Evolutionary conservation across 768 basidiomycete genomes (phyloP), one percentile per base, ranked within the genome.

Genomic region (Xerocomellus chrysenteron): DNA sequence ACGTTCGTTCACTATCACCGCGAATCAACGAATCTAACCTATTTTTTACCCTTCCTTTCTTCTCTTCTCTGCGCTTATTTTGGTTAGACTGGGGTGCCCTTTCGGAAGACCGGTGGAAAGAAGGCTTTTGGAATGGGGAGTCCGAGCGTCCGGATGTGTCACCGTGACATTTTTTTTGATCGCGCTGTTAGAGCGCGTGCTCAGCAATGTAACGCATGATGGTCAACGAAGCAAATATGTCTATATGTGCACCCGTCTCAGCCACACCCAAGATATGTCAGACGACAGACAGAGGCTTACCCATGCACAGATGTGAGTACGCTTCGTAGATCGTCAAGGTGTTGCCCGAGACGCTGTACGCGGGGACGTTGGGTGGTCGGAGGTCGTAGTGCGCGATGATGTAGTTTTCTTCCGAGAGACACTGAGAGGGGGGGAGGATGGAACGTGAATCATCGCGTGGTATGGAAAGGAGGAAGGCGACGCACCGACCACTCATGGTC

Each of bases 401-500:
- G 46, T 75, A 73, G 65, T 83, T 79, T 36, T 82, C 81, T 36
- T 76, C 75, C 47, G 76, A 75, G 43, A 81, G 75, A 58, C 85
- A 87, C 86, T 88, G 59, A 7, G 14, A 30, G 32, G 28, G 50
- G 1, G 24, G 10, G 40, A n/a, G 10, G 40, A n/a, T 2, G 8
- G 36, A 26, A 30, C 33, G 51, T 37, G 37, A 41, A 35, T 49
- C 50, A 36, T 48, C 41, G 37, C 61, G 47, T 55, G 60, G 44
- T n/a, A 36, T 19, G 7, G 3, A 41, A 6, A 35, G 39, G 56
- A 24, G 52, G 14, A 55, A 14, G 49, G 43, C n/a, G 21, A 79
- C 88, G 67, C 68, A 90, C 88, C 67, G 87, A 78, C 88, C 88
- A 91, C 72, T 90, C 87, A 56, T 88, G 87, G 17, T 79, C 83